These are phyloP conservation scores for Paxillus rubicundulus DNA, from an alignment of 768 basidiomycete species.

Conservation along the genomic window DNA sequence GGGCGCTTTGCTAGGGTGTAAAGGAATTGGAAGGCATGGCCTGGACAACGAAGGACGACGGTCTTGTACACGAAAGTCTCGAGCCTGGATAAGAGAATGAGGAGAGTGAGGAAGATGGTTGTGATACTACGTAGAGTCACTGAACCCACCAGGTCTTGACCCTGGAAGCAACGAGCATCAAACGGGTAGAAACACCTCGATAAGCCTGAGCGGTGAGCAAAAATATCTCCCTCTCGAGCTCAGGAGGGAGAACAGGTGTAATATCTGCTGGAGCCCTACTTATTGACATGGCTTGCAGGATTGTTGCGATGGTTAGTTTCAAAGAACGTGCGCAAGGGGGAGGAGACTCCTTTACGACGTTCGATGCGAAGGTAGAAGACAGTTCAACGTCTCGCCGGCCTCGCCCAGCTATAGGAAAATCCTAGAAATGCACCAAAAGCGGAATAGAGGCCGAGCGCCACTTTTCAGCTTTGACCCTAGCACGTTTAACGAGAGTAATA, in stretches of 20 bases:
- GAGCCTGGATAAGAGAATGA: conserved; percentile 10
- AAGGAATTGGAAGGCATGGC: conserved; percentile 12
- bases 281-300: too few relatives aligned
- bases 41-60: conserved; percentile 8
- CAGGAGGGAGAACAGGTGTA: conserved; percentile 15
- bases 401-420: too few relatives aligned
- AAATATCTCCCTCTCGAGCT: conserved; percentile 21
- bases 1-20: conserved; percentile 3
- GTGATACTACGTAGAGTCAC: background rate
- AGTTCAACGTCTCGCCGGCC: too few relatives aligned
- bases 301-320: too few relatives aligned
- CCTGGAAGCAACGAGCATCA: conserved; percentile 19
- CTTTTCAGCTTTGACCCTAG: too few relatives aligned
- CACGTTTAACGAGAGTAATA: too few relatives aligned
- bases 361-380: too few relatives aligned
- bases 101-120: background rate
- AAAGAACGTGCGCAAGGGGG: too few relatives aligned
- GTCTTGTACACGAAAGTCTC: conserved; percentile 20
- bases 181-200: conserved; percentile 5
- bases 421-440: too few relatives aligned
- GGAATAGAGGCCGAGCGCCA: too few relatives aligned
- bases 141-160: conserved; percentile 16
- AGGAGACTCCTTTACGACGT: too few relatives aligned
- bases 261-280: too few relatives aligned
- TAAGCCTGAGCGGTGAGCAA: conserved; percentile 7